phyloP scores from a whole-genome alignment of 2,329 filamentous ascomycete species.

The Fusarium sp. region DNA sequence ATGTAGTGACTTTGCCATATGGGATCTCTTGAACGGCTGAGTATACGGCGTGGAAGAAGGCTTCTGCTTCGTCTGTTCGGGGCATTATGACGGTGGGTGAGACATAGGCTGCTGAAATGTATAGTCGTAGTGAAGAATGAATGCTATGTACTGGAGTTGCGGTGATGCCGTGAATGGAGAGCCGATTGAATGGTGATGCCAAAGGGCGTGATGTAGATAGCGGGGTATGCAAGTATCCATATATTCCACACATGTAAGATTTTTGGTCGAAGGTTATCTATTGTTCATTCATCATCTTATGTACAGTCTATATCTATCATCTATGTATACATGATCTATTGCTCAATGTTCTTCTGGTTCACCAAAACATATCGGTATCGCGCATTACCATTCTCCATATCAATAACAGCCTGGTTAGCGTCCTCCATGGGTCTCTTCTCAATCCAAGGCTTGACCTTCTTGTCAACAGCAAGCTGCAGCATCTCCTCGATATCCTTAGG shows the following conservation, averaged over 20 bases:
- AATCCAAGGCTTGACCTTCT: constrained; percentile 68
- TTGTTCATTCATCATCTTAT: constrained; percentile 13
- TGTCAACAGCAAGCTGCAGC: constrained; percentile 66
- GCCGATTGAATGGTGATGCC: neutral
- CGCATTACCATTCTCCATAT: constrained; percentile 65
- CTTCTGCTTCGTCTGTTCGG: constrained; percentile 77
- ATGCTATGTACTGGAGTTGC: too few relatives aligned
- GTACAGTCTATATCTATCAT: constrained; percentile 13
- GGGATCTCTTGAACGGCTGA: constrained; percentile 88
- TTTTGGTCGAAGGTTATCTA: constrained; percentile 5
- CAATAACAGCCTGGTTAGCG: constrained; percentile 64
- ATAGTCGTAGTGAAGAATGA: fast-evolving
- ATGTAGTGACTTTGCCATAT: constrained; percentile 83
- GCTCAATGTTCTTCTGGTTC: constrained; percentile 50
- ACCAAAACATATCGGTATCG: constrained; percentile 60
- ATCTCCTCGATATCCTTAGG: constrained; percentile 69
- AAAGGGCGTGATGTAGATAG: constrained; percentile 33
- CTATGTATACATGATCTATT: neutral
- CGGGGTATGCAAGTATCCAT: constrained; percentile 35
- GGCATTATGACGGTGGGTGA: constrained; percentile 61
- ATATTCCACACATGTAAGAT: neutral
- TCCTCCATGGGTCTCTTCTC: constrained; percentile 65
- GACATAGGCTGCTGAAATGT: fast-evolving
- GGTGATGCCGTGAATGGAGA: neutral
- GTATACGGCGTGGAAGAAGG: constrained; percentile 84